Conservation (phyloP, 1,139 yeast species). For the Yamadazyma triangularis region DNA sequence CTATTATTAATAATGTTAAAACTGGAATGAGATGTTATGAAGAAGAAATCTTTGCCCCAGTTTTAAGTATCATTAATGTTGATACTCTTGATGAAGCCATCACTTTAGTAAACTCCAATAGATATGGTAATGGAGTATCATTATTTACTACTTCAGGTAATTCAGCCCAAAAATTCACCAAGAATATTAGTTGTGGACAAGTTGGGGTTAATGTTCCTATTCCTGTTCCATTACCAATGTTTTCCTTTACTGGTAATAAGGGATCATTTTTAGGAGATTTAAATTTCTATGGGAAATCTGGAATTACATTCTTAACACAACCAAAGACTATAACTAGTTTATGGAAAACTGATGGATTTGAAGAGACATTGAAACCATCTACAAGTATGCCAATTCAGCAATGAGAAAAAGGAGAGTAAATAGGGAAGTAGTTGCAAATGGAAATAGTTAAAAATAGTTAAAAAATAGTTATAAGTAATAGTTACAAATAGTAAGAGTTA, state of each 20-base stretch:
- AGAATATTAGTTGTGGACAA: conserved; percentile 71
- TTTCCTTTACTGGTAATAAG: conserved; percentile 76
- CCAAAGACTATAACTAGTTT: conserved; percentile 70
- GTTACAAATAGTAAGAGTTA: no score
- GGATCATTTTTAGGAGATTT: conserved; percentile 75
- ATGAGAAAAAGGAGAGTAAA: conserved; percentile 15
- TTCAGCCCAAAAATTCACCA: conserved; percentile 65
- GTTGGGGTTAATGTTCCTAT: conserved; percentile 79
- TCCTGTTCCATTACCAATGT: conserved; percentile 84
- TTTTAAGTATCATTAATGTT: conserved; percentile 57
- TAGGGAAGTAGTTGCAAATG: no score
- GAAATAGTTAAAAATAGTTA: no score
- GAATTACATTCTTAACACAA: conserved; percentile 68
- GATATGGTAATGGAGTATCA: conserved; percentile 72
- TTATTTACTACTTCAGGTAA: conserved; percentile 69
- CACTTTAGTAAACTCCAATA: conserved; percentile 57
- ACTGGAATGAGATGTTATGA: conserved; percentile 72
- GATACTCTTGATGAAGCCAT: conserved; percentile 74
- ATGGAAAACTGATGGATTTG: conserved; percentile 61
- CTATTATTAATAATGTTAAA: conserved; percentile 58
- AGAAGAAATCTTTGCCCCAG: conserved; percentile 78
- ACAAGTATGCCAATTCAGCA: conserved; percentile 66
- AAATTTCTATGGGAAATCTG: conserved; percentile 77
- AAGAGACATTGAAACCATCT: conserved; percentile 46
- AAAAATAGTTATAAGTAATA: no score